Conservation (phyloP, 805 yeast genomes). For the Candida loeiensis region DNA sequence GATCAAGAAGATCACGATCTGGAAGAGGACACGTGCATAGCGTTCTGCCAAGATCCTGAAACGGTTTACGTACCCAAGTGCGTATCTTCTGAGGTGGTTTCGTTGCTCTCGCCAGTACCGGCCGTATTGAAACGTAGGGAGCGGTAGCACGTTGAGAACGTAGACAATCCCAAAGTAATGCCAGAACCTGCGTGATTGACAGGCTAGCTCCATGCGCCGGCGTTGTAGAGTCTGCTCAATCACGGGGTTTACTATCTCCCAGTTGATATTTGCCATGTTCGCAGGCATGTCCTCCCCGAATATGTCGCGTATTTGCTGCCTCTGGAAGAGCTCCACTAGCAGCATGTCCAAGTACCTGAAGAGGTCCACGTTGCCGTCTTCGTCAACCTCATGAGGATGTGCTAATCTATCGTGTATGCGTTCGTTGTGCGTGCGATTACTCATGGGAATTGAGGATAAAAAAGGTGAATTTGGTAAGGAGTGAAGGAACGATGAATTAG, state of each 20-base stretch:
- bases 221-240: constrained; percentile 12
- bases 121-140: constrained; percentile 16
- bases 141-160: constrained; percentile 5
- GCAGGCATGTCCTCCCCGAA: constrained; percentile 9
- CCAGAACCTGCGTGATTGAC: constrained; percentile 5
- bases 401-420: background rate
- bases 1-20: constrained; percentile 13
- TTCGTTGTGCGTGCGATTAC: too few relatives aligned
- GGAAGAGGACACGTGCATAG: constrained; percentile 8
- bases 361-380: constrained; percentile 16
- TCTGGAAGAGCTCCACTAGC: constrained; percentile 18
- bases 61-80: constrained; percentile 1
- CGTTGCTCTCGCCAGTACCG: constrained; percentile 15
- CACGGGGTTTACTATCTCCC: constrained; percentile 7
- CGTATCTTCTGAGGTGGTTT: background rate
- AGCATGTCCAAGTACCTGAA: constrained; percentile 20
- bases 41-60: background rate
- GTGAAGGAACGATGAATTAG: too few relatives aligned
- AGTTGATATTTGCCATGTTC: constrained; percentile 13
- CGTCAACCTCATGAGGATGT: constrained; percentile 6
- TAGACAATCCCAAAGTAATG: constrained; percentile 10
- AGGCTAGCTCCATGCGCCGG: constrained; percentile 13
- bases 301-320: constrained; percentile 14
- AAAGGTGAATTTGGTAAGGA: too few relatives aligned
- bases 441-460: too few relatives aligned